Base-by-base conservation (phyloP, 2,329 filamentous ascomycete species). In the Hypoxylon sp. region DNA sequence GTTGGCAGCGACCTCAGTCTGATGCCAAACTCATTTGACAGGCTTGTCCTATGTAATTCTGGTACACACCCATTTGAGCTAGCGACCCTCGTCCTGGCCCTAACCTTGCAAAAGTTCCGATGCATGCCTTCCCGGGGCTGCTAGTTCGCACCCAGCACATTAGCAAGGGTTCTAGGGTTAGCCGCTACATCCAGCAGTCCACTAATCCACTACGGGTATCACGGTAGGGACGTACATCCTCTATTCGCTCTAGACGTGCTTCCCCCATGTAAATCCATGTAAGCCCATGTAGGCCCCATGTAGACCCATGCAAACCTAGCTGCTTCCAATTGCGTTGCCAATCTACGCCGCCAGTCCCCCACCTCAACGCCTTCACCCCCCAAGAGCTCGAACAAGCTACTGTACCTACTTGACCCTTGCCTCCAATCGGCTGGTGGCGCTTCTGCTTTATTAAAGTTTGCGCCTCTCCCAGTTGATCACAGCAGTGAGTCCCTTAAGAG, bases 381-480 rank as follows among this genome's bases (percentile, higher is more conserved):
- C 30, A 40, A 51, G 33, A 50, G 58, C 53, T 60, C n/a, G 54
- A 61, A 22, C 42, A 27, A 33, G 51, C 50, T 53, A 54, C 42
- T 53, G 51, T 69, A 69, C 42, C 3, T 51, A 17, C 13, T 46
- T 44, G 57, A 68, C 64, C 69, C 69, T 66, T 68, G 58, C 68
- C 69, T 73, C 71, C 66, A 73, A 73, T 72, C 64, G 71, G 69
- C 62, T 73, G 69, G 66, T 72, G 66, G 64, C 67, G 68, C 69
- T 64, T 66, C 49, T 69, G 57, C 57, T 70, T 71, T 66, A 71
- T 65, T 72, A 70, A 67, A 68, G 68, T 71, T 72, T 72, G 64
- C 62, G 64, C 70, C 71, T 75, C 71, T 71, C 55, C 61, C 68
- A 69, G 68, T 70, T 66, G 64, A 70, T 58, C 68, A 69, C 64